Conservation (phyloP, 495 filamentous ascomycete species). For the Penicillium nucicola region DNA sequence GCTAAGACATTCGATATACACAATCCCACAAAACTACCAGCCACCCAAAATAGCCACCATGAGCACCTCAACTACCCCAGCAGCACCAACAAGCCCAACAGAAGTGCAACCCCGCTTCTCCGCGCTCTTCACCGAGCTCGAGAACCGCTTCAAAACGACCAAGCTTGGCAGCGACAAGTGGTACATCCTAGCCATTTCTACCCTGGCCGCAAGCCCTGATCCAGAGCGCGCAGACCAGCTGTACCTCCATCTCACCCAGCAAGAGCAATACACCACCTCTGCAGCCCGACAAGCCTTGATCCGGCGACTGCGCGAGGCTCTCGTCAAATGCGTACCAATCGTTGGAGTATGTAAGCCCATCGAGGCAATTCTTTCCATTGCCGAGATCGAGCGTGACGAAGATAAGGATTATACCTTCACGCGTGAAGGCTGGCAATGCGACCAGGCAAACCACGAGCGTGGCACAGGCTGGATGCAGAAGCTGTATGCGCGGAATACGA, state of each 20-base stretch:
- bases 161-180: constrained; percentile 51
- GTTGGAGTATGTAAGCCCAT: constrained; percentile 54
- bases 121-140: constrained; percentile 48
- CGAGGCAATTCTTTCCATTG: constrained; percentile 47
- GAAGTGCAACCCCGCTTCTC: constrained; percentile 28
- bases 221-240: constrained; percentile 46
- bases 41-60: constrained; percentile 4
- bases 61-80: constrained; percentile 5
- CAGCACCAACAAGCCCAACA: neutral
- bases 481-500: constrained; percentile 35
- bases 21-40: neutral
- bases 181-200: constrained; percentile 52
- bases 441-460: constrained; percentile 43
- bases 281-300: constrained; percentile 42
- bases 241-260: constrained; percentile 47
- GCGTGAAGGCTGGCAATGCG: constrained; percentile 38
- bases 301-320: constrained; percentile 49
- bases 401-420: constrained; percentile 52
- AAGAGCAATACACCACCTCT: constrained; percentile 34
- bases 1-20: neutral
- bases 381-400: constrained; percentile 43
- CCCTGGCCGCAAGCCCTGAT: constrained; percentile 42
- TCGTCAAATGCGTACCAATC: constrained; percentile 49
- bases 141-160: constrained; percentile 48
- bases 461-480: constrained; percentile 47